These are phyloP conservation scores for Hyphodiscus hymeniophilus DNA, from an alignment of 495 filamentous ascomycete genomes.

Conservation along the genomic window DNA sequence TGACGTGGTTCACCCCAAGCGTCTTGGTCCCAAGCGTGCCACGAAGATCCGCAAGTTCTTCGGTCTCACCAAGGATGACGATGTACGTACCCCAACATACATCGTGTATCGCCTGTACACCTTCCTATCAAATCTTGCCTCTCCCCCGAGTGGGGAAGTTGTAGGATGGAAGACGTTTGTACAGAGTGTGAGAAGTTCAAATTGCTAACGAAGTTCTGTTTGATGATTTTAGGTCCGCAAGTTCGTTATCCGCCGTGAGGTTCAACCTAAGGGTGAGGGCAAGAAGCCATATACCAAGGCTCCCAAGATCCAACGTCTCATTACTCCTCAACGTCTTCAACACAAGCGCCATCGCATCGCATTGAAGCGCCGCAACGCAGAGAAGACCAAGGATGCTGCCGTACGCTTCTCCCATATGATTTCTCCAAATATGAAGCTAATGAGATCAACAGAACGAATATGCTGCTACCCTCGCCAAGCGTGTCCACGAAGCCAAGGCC, in stretches of 20 bases:
- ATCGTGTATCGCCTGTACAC: slow-evolving; percentile 43
- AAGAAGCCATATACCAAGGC: slow-evolving; percentile 99
- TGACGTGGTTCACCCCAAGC: slow-evolving; percentile 94
- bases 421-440: slow-evolving; percentile 28
- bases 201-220: slow-evolving; percentile 22
- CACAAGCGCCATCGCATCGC: slow-evolving; percentile 97
- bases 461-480: slow-evolving; percentile 84
- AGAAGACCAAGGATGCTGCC: slow-evolving; percentile 94
- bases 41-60: slow-evolving; percentile 99
- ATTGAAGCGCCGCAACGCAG: slow-evolving; percentile 92
- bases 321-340: slow-evolving; percentile 98
- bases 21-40: slow-evolving; percentile 96
- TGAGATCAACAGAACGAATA: slow-evolving; percentile 66
- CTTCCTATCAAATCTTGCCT: slow-evolving; percentile 11
- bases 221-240: slow-evolving; percentile 64
- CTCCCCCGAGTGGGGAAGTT: background rate
- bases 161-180: slow-evolving; percentile 1
- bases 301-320: slow-evolving; percentile 96
- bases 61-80: slow-evolving; percentile 98
- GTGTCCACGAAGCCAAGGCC: slow-evolving; percentile 87
- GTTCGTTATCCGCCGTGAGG: slow-evolving; percentile 98
- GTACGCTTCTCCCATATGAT: slow-evolving; percentile 50
- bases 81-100: slow-evolving; percentile 62
- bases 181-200: slow-evolving; percentile 23
- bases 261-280: slow-evolving; percentile 90